Base-by-base conservation (phyloP, 2,329 filamentous ascomycete species). In the Colletotrichum gigasporum region DNA sequence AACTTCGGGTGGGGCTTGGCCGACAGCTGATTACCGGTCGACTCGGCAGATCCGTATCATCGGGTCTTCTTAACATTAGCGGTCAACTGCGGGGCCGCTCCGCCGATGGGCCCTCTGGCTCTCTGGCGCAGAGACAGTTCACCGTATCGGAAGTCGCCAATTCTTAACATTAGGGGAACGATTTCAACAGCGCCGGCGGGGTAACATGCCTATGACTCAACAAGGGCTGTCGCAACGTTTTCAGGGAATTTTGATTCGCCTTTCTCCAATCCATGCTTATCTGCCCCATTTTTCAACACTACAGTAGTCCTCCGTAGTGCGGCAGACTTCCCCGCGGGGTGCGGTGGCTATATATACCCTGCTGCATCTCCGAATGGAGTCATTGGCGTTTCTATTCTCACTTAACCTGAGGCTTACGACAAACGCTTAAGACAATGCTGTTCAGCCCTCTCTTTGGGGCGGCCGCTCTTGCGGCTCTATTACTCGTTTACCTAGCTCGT, bases 381-480 rank as follows among this genome's bases (percentile, higher is more conserved):
- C n/a, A n/a, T n/a, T n/a, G n/a, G n/a, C n/a, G n/a, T n/a, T 24
- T 14, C 12, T 45, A 2, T 4, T 18, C 3, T 45, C 20, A 10
- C 22, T 14, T 45, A 11, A 28, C 6, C 22, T 3, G 26, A 5
- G 24, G 20, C 12, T 4, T 4, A 11, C 12, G 16, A 16, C 11
- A 11, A 26, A 22, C 24, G 30, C 18, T 34, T 20, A 30, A 16
- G 24, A 63, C 12, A 16, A 71, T 71, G 69, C 30, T 69, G 4
- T 45, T 70, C 48, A 65, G 63, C 14, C 70, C 69, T 4, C 10
- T 44, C 4, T 11, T 68, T 14, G 34, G 63, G 34, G 34, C 53
- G 5, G 51, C 59, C 4, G 54, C 41, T 6, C 37, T 60, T 5
- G 30, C 53, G 5, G 26, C 63, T 2, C 30, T 67, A 6, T 5